A percentile compares a stretch with the other conserved stretches of the same genome.
phyloP scores from a whole-genome alignment of 768 basidiomycete genomes.

The Pulveroboletus frians region DNA sequence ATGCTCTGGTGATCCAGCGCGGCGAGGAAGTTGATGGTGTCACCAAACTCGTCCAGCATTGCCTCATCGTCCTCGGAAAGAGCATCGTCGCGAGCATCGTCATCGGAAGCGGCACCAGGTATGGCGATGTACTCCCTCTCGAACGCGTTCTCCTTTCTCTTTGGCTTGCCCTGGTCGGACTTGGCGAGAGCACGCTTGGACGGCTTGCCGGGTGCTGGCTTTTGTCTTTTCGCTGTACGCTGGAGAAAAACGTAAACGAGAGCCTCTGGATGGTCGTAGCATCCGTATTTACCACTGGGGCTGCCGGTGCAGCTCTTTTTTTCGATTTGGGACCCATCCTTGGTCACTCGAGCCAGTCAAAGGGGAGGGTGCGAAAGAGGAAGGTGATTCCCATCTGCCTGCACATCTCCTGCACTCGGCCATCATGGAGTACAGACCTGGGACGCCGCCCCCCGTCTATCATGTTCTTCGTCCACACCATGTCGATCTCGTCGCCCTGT shows the following conservation, averaged over 20 bases:
- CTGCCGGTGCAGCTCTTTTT: conserved; percentile 33
- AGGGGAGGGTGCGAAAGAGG: conserved; percentile 11
- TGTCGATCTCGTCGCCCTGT: conserved; percentile 58
- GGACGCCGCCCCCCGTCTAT: conserved; percentile 55
- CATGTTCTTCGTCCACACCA: conserved; percentile 77
- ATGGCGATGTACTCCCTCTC: conserved; percentile 61
- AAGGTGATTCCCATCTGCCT: conserved; percentile 17
- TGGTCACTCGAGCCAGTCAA: neutral
- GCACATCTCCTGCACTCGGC: neutral
- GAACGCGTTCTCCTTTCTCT: conserved; percentile 54
- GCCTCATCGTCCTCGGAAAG: conserved; percentile 68
- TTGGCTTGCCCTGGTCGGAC: conserved; percentile 33
- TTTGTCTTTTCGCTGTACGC: conserved; percentile 58
- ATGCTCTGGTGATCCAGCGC: conserved; percentile 76
- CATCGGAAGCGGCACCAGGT: conserved; percentile 32
- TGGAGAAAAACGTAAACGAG: conserved; percentile 13
- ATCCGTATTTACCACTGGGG: conserved; percentile 23
- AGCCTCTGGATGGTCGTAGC: neutral
- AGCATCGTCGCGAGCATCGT: conserved; percentile 30
- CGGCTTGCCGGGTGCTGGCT: conserved; percentile 35
- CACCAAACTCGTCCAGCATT: conserved; percentile 61
- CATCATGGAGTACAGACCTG: conserved; percentile 29
- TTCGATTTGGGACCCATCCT: conserved; percentile 29
- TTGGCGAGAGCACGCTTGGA: conserved; percentile 15
- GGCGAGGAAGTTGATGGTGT: conserved; percentile 60